Evolutionary conservation across 352 stramenopile genomes (phyloP).

Genomic region (Globisporangium acanthophoron): DNA sequence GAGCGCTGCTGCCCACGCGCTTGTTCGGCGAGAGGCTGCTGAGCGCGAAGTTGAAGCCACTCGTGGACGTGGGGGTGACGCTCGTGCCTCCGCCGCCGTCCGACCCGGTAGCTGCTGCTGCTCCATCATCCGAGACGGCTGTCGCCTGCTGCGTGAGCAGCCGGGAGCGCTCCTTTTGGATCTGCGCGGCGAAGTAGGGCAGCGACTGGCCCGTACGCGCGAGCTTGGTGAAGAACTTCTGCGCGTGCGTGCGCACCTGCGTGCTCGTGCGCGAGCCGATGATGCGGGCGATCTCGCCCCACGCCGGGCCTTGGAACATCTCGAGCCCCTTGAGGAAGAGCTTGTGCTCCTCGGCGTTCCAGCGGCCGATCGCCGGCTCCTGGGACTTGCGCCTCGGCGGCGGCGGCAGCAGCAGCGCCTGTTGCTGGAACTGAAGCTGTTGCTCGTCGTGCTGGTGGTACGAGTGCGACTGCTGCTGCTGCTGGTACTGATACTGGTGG

Average conservation of each 20-base stretch:
- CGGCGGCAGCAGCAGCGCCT: constrained; percentile 6
- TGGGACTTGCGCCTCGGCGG: constrained; percentile 24
- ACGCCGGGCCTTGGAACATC: constrained; percentile 72
- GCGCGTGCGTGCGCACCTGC: constrained; percentile 80
- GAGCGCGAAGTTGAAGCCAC: constrained; percentile 23
- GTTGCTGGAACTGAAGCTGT: neutral
- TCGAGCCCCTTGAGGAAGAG: constrained; percentile 77
- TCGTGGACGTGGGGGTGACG: constrained; percentile 42
- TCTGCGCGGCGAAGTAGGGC: constrained; percentile 72
- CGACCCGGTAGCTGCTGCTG: neutral
- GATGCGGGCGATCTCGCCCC: constrained; percentile 79
- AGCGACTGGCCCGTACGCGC: constrained; percentile 66
- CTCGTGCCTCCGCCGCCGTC: constrained; percentile 11
- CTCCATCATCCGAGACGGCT: neutral
- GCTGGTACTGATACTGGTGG: neutral
- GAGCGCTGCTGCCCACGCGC: constrained; percentile 10
- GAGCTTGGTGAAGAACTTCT: constrained; percentile 89
- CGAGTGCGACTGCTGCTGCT: neutral
- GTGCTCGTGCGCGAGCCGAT: constrained; percentile 82
- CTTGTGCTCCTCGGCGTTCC: constrained; percentile 70
- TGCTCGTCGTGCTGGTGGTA: neutral
- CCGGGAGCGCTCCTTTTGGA: constrained; percentile 58
- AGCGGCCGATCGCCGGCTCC: constrained; percentile 69
- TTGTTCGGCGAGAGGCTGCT: constrained; percentile 47
- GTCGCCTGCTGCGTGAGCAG: constrained; percentile 34